Conservation (phyloP, 2,329 filamentous ascomycete genomes). For the Beauveria brongniartii region DNA sequence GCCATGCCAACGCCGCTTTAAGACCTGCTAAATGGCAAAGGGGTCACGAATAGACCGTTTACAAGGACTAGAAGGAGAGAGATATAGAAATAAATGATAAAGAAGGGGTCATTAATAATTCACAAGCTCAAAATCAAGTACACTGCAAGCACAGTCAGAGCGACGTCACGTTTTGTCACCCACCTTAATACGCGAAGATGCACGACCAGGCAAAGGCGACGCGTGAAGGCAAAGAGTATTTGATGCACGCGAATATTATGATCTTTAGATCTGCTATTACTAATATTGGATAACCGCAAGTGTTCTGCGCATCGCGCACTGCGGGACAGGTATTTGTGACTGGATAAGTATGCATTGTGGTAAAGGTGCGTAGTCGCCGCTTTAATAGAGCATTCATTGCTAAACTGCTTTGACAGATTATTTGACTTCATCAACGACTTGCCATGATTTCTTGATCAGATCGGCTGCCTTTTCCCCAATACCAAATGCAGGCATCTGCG, state of each 20-base stretch:
- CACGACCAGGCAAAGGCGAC: background rate
- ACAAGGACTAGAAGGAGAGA: no score
- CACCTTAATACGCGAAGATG: background rate
- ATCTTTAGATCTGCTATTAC: no score
- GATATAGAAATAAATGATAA: background rate
- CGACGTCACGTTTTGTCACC: no score
- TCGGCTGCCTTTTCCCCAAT: constrained; percentile 45
- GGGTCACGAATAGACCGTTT: no score
- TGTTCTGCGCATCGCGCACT: no score
- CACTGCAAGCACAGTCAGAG: no score
- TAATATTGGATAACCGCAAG: no score
- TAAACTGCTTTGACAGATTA: background rate
- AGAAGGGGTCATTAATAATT: background rate
- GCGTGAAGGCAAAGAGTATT: background rate
- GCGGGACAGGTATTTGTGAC: no score
- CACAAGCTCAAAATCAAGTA: no score
- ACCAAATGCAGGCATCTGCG: constrained; percentile 50
- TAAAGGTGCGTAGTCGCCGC: background rate
- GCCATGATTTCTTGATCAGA: constrained; percentile 33
- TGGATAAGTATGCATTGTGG: no score
- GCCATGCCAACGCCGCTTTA: background rate
- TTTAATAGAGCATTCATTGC: background rate
- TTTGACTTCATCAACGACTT: background rate
- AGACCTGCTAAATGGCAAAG: background rate
- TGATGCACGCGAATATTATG: no score